These are phyloP conservation scores for Schizopora paradoxa DNA, from an alignment of 1,284 basidiomycete genomes.

Conservation along the genomic window DNA sequence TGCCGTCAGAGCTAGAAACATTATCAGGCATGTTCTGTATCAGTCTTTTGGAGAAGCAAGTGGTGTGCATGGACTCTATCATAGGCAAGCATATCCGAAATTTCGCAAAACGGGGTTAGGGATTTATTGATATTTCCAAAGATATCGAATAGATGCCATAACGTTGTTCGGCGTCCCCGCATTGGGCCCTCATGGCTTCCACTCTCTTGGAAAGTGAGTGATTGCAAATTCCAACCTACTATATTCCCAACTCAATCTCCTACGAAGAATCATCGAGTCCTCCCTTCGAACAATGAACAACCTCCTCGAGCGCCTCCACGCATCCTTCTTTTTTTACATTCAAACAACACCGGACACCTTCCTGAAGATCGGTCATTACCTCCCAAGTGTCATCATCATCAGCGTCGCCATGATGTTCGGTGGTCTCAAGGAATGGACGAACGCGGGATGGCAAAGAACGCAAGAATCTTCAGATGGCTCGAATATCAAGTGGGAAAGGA, in stretches of 20 bases:
- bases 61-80: conserved; percentile 75
- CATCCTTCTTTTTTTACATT: conserved; percentile 94
- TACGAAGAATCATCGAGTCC: conserved; percentile 70
- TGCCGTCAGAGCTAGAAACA: conserved; percentile 52
- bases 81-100: conserved; percentile 44
- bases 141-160: conserved; percentile 92
- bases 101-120: background rate
- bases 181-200: conserved; percentile 90
- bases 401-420: conserved; percentile 79
- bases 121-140: conserved; percentile 26
- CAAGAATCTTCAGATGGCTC: too few relatives aligned
- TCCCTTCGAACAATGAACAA: conserved; percentile 88
- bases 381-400: conserved; percentile 80
- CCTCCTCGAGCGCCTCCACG: conserved; percentile 87
- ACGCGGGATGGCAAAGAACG: conserved; percentile 51
- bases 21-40: conserved; percentile 60
- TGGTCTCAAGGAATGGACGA: conserved; percentile 69
- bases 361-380: conserved; percentile 84
- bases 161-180: conserved; percentile 88
- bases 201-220: conserved; percentile 78
- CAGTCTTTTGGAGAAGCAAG: conserved; percentile 68
- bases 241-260: conserved; percentile 4
- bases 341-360: conserved; percentile 72
- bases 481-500: conserved; percentile 34
- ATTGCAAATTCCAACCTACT: conserved; percentile 4